Evolutionary conservation across 176 grass and related monocot species (phyloP).

Genomic region (Dendrocalamus sinicus): DNA sequence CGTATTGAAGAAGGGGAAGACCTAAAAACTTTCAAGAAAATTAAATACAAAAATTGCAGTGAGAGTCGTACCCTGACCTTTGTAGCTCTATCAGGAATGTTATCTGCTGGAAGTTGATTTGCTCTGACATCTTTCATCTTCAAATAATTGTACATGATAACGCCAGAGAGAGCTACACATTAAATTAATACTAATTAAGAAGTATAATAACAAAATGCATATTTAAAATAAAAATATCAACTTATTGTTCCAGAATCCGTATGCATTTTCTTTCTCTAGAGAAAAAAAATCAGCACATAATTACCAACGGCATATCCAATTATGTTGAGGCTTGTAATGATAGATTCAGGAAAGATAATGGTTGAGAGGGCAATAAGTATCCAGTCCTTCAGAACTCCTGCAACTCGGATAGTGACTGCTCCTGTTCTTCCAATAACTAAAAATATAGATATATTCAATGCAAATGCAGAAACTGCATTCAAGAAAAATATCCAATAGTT

Average conservation of each 20-base stretch:
- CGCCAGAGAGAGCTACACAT: constrained; percentile 82
- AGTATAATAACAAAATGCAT: constrained; percentile 14
- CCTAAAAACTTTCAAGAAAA: constrained; percentile 4
- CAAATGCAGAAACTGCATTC: constrained; percentile 92
- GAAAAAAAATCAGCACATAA: constrained; percentile 34
- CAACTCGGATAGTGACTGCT: constrained; percentile 95
- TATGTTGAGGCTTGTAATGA: constrained; percentile 97
- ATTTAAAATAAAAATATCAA: constrained; percentile 35
- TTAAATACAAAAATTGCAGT: not conserved
- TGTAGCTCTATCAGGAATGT: constrained; percentile 62
- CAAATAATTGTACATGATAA: constrained; percentile 99
- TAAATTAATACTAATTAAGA: constrained; percentile 31
- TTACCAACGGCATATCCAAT: constrained; percentile 98
- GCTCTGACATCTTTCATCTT: constrained; percentile 92
- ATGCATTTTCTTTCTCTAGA: constrained; percentile 16
- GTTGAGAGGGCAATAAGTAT: constrained; percentile 98
- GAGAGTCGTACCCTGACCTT: constrained; percentile 48
- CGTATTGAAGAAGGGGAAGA: constrained; percentile 23
- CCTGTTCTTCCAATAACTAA: constrained; percentile 98
- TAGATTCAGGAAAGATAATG: constrained; percentile 95
- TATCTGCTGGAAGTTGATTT: constrained; percentile 70
- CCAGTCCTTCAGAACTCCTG: constrained; percentile 99
- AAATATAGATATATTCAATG: constrained; percentile 99
- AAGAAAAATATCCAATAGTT: constrained; percentile 96
- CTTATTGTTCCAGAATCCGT: constrained; percentile 20